Percentiles rank a stretch among this genome's conserved stretches.
These are phyloP conservation scores for Aspergillus hancockii DNA, from an alignment of 495 filamentous ascomycete genomes.

Conservation along the genomic window DNA sequence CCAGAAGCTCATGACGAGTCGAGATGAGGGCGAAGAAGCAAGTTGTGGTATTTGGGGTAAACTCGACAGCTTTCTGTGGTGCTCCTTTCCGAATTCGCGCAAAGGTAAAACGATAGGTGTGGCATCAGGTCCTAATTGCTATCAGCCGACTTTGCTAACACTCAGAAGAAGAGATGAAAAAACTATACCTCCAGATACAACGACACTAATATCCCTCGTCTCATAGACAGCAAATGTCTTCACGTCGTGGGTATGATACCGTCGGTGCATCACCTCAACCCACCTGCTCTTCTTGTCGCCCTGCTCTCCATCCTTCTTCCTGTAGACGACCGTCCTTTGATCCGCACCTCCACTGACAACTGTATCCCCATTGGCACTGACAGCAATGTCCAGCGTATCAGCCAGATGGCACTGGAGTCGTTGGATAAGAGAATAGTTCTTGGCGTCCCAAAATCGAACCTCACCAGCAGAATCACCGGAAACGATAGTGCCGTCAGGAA, in stretches of 20 bases:
- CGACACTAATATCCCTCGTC: conserved; percentile 75
- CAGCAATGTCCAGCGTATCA: conserved; percentile 84
- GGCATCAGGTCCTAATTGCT: conserved; percentile 73
- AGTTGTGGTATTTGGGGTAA: conserved; percentile 77
- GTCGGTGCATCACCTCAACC: conserved; percentile 78
- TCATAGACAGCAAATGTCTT: conserved; percentile 94
- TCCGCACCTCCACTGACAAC: conserved; percentile 94
- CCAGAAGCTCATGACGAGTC: conserved; percentile 91
- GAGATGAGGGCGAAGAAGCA: conserved; percentile 64
- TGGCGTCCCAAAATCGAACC: conserved; percentile 89
- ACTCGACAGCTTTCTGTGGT: conserved; percentile 73
- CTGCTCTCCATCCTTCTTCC: conserved; percentile 53
- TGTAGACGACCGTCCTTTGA: conserved; percentile 78
- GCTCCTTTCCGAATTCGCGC: conserved; percentile 74
- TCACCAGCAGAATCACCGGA: conserved; percentile 94
- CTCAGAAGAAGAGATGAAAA: not conserved
- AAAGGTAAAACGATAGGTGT: conserved; percentile 79
- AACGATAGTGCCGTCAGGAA: conserved; percentile 85
- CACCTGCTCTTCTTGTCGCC: conserved; percentile 66
- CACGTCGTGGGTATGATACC: conserved; percentile 90
- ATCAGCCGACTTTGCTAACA: conserved; percentile 35
- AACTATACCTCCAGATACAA: conserved; percentile 84
- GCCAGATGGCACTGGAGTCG: conserved; percentile 81
- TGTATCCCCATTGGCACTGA: conserved; percentile 75
- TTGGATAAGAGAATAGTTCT: conserved; percentile 83